Base-by-base conservation (phyloP, 208 protist genomes). In the Crithidia brevicula region DNA sequence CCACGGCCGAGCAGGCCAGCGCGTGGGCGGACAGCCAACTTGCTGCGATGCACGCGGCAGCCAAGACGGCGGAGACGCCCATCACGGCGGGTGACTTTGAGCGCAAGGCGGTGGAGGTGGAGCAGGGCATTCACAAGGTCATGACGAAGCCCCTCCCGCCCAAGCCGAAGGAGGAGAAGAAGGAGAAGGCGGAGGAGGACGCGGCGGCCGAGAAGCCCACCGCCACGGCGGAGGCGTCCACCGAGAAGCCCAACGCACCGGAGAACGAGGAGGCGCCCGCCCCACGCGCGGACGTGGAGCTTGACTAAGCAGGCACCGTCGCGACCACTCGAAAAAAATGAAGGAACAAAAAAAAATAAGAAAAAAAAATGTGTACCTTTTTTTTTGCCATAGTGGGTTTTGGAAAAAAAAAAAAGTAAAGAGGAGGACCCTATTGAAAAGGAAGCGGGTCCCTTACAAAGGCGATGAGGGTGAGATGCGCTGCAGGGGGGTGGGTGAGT, bases 11-110 rank as follows among this genome's bases (percentile, higher is more conserved):
- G 11, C 76, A 83, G 69, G 84, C 89, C 13, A 16, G 74, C 9
- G 63, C 72, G 36, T 95, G 89, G 89, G 80, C 72, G 1, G 76
- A 87, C 52, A 43, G 47, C 10, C 72, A 85, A 62, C 27, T 93
- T 16, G 45, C 45, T n/a, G 70, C 69, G 67, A 74, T 89, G 74
- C 40, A 57, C 54, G 71, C 66, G 27, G 49, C 62, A 0, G 71
- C 84, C 30, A 95, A 91, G 81, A 83, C 61, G 47, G 30, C 79
- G 56, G 67, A 77, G 13, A 64, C 77, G 38, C 51, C 25, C 20
- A 40, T 95, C 60, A 88, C 79, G 33, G 45, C 42, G 4, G 53
- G 13, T 13, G 61, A 67, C 23, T 38, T 95, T 15, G 73, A 88
- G 66, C 57, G 59, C 47, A 82, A 80, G 65, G 74, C 62, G 33